Base-by-base conservation (phyloP, 2,329 filamentous ascomycete species). In the Hymenotorrendiella dingleyae region DNA sequence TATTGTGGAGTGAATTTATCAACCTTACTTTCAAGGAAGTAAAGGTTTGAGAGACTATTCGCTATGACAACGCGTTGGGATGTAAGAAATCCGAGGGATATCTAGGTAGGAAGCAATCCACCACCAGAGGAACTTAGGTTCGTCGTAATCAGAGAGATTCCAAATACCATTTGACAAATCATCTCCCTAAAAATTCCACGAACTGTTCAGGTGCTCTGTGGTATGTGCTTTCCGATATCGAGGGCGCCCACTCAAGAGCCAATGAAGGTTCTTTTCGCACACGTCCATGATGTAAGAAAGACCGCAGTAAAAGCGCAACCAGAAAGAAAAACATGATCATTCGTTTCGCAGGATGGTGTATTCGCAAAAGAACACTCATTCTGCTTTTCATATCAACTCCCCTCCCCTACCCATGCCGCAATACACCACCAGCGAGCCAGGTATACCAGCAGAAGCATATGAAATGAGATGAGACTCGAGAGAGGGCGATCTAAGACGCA, bases 401-500 rank as follows among this genome's bases (percentile, higher is more conserved):
- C 54, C 55, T 58, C 54, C 58, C 55, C 54, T 50, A 56, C 54
- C 52, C 48, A 60, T 53, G 56, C 57, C 58, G 54, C 55, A 48
- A 57, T 55, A 57, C 50, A 54, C 54, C 54, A 54, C 56, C 55
- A 55, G 54, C 53, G 54, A 59, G 52, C 56, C 49, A 53, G 55
- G 45, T 47, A 53, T 56, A 50, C 54, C 50, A 56, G 51, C 54
- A 58, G 56, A 57, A 56, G 55, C 56, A 56, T 57, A 54, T 55
- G 59, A 62, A 65, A 58, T 54, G 62, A 50, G 61, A 62, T 58
- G 59, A 61, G 58, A 56, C 53, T 50, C 49, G 55, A 62, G 59
- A 53, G 53, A 49, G 47, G 49, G 53, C 56, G 40, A 61, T 69
- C 71, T 79, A 78, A 54, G 75, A 78, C 65, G 70, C 68, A 50